A percentile compares a stretch with the other conserved stretches of the same genome.
These are phyloP conservation scores for Solanum raphanifolium DNA, from an alignment of 257 asterid genomes.

Conservation along the genomic window DNA sequence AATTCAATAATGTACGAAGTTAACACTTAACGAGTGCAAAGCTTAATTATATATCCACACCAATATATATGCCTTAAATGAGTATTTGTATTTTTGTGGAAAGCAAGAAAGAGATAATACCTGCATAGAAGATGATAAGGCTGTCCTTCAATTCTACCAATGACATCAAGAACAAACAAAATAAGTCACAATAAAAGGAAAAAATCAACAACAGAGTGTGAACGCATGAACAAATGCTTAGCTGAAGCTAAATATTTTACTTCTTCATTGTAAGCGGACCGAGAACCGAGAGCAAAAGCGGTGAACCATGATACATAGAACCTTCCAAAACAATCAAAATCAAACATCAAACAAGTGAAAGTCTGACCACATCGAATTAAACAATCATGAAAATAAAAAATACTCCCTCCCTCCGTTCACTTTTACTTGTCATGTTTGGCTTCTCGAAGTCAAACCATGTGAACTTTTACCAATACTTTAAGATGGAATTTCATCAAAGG, in stretches of 20 bases:
- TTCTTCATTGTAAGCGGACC: slow-evolving; percentile 72
- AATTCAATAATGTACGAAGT: not conserved
- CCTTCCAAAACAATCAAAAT: slow-evolving; percentile 31
- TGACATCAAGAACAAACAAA: not conserved
- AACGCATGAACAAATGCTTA: not conserved
- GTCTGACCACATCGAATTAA: not conserved
- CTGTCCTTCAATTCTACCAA: slow-evolving; percentile 50
- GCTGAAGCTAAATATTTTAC: slow-evolving; percentile 20
- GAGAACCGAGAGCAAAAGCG: slow-evolving; percentile 58
- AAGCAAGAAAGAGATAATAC: slow-evolving; percentile 20
- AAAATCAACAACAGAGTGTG: not conserved
- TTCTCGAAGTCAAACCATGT: not conserved
- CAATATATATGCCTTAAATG: not conserved
- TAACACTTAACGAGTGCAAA: not conserved
- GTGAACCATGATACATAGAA: slow-evolving; percentile 98
- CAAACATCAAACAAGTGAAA: not conserved
- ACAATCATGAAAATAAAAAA: not conserved
- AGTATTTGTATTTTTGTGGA: not conserved
- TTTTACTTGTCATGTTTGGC: not conserved
- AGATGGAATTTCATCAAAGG: not conserved
- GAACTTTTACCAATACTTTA: not conserved
- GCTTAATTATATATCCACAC: not conserved
- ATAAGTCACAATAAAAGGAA: not conserved
- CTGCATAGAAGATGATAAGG: slow-evolving; percentile 68
- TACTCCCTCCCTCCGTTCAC: not conserved